Base-by-base conservation (phyloP, 805 yeast species). In the Ogataea glucozyma region DNA sequence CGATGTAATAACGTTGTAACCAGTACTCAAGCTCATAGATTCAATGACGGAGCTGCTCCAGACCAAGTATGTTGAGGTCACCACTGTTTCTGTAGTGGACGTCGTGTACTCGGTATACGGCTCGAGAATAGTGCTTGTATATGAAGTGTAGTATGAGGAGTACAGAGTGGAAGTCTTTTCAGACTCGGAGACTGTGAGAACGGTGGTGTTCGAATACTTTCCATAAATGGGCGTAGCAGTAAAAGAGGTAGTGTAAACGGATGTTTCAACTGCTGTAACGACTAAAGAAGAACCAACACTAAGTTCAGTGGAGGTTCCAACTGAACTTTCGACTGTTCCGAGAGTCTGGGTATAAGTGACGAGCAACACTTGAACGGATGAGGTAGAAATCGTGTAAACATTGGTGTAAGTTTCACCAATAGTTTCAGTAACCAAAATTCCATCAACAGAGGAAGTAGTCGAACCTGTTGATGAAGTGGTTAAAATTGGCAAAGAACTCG, bases 261-360 rank as follows among this genome's bases (percentile, higher is more conserved):
- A 32, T 9, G 55, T 51, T 4, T 42, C 44, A 14, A 48, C 40
- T 13, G 54, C 51, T 3, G 37, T 26, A 13, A 38, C 40, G 12
- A 46, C 35, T 4, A 44, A 19, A 4, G 48, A 24, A 1, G 50
- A 43, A 3, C 38, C 47, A 1, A 33, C 41, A 4, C 36, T 23
- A 10, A 41, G 29, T 4, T 34, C 44, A n/a, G 40, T 32, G 4
- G 35, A 38, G 16, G 44, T 29, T 4, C 34, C 26, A 16, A 45
- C 26, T 2, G 37, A 21, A 3, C 50, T 35, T 3, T 48, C 44
- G 13, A 42, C 39, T 7, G 17, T 24, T 10, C 32, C 32, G 5
- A 37, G 11, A 3, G 54, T 46, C 31, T 34, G 36, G 6, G 57
- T 54, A 23, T 40, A 44, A 6, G 57, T 48, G 12, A 54, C 58